Conservation (phyloP, 345 rosid species). For the Acer yangbiense region DNA sequence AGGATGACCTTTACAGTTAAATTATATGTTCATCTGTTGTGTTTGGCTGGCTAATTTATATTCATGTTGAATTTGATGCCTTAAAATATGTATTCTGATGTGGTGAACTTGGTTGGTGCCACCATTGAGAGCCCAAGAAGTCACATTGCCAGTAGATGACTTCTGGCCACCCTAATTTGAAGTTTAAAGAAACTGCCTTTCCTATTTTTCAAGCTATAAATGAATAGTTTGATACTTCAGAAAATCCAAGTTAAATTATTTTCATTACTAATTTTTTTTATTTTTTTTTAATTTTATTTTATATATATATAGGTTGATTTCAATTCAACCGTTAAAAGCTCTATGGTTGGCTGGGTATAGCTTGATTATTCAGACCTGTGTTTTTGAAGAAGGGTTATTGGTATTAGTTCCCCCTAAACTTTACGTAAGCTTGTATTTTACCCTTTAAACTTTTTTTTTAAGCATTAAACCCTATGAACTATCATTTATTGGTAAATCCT, state of each 20-base stretch:
- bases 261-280: no score
- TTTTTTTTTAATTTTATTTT: no score
- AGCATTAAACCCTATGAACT: no score
- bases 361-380: no score
- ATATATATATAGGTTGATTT: no score
- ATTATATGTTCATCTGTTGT: constrained; percentile 9
- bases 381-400: no score
- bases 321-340: no score
- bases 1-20: constrained; percentile 88
- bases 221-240: not conserved
- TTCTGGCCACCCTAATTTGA: not conserved
- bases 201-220: not conserved
- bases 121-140: constrained; percentile 2
- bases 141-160: not conserved
- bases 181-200: not conserved
- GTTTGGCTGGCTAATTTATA: not conserved
- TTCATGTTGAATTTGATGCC: not conserved
- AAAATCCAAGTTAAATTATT: not conserved
- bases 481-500: no score
- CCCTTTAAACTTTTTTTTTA: no score
- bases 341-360: no score
- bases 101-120: not conserved
- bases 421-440: no score
- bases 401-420: no score
- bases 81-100: not conserved